phyloP scores from a whole-genome alignment of 2,329 filamentous ascomycete species.

The Pseudofabraea citricarpa region DNA sequence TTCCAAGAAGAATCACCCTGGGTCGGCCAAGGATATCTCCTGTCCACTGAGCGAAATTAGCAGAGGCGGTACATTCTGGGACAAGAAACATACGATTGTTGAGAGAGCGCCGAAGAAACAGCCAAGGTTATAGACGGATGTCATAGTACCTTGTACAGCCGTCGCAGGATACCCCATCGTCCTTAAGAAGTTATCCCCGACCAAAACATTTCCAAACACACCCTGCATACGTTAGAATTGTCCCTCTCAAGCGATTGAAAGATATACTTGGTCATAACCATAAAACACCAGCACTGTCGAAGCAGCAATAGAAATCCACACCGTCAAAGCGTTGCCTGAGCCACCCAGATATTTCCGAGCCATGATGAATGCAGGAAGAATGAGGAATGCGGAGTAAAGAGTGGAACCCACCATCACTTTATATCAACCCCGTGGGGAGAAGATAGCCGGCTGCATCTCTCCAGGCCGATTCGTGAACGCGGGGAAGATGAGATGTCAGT shows the following conservation, averaged over 20 bases:
- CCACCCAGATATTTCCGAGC: constrained; percentile 44
- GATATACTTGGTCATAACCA: constrained; percentile 35
- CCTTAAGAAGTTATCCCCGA: constrained; percentile 38
- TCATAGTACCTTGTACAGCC: constrained; percentile 36
- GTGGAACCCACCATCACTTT: too few species aligned
- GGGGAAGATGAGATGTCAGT: too few species aligned
- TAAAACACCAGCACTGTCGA: constrained; percentile 47
- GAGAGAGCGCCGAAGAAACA: constrained; percentile 36
- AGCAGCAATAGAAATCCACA: constrained; percentile 47
- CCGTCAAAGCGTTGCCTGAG: constrained; percentile 42
- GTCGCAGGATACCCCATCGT: constrained; percentile 33
- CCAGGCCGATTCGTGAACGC: too few species aligned
- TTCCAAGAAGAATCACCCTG: constrained; percentile 50
- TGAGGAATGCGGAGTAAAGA: neutral
- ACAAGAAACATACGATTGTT: constrained; percentile 23
- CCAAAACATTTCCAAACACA: constrained; percentile 34
- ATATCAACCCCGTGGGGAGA: too few species aligned
- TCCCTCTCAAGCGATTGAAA: neutral
- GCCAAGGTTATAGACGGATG: constrained; percentile 38
- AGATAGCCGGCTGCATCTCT: too few species aligned
- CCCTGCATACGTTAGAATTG: constrained; percentile 13
- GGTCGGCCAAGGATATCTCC: constrained; percentile 52
- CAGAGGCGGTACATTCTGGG: neutral
- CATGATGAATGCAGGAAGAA: too few species aligned
- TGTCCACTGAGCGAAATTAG: constrained; percentile 29